Base-by-base conservation (phyloP, 2,329 filamentous ascomycete species). In the Westerdykella ornata region DNA sequence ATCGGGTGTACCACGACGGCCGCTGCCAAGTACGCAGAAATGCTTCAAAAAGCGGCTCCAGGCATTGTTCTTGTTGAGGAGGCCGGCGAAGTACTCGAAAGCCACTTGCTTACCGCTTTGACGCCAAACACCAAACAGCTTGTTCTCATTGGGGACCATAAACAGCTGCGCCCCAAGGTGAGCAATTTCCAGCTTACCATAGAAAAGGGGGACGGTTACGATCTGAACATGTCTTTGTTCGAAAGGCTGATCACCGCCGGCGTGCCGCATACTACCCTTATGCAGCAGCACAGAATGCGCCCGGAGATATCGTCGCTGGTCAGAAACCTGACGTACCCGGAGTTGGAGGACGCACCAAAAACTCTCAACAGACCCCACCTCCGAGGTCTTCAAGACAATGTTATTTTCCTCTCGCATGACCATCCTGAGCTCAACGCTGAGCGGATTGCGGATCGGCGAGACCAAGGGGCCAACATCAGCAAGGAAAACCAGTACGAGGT, bases 1-100 rank as follows among this genome's bases (percentile, higher is more conserved):
- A 80, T 88, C 33, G 82, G 73, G 0, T 85, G 81, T 47, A 88
- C 84, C 0, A 88, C 84, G 0, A 88, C 80, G 0, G 81, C 70
- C 0, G 82, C 82, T 0, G 81, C 84, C 0, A 86, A 72, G 62
- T 75, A 83, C 38, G 63, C 70, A 0, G 62, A 72, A 0, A 67
- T 76, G 1, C 71, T 88, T 7, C 71, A 71, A 4, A 66, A 71
- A 1, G 75, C 74, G 0, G 59, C 65, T 0, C 80, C 81, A 0
- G 77, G 79, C 1, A 68, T 85, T 2, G 61, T 86, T 1, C 55
- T 88, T 0, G 76, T 85, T 0, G 84, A 88, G 57, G 84, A 88
- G 59, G 84, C 82, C 0, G 84, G 82, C 1, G 83, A 88, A 47
- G 84, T 88, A 3, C 67, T 86, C 0, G 84, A 88, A 57, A 72